Percentiles rank a stretch among this genome's conserved stretches.
Conservation (phyloP, 106 monocot genomes). For the Acanthochlamys bracteata region DNA sequence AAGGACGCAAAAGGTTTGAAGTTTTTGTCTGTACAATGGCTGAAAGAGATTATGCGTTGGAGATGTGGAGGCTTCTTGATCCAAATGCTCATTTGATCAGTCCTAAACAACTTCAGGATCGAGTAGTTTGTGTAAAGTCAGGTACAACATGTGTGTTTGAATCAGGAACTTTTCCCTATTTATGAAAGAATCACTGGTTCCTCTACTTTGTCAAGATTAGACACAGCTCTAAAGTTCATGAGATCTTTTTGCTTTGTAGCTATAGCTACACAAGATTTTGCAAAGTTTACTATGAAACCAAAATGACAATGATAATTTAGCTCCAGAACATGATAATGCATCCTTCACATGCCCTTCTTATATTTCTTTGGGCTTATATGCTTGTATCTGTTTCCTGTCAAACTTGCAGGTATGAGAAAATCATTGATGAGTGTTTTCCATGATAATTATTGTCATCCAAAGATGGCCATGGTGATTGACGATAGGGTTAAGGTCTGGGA, state of each 20-base stretch:
- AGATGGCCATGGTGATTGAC: conserved; percentile 91
- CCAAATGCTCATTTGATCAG: conserved; percentile 82
- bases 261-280: too few relatives aligned
- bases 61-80: conserved; percentile 99
- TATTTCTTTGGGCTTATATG: too few relatives aligned
- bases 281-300: too few relatives aligned
- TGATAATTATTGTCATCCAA: conserved; percentile 83
- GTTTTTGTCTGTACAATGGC: conserved; percentile 99
- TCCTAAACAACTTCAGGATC: conserved; percentile 56
- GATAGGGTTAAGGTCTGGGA: conserved; percentile 98
- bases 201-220: too few relatives aligned
- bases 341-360: too few relatives aligned
- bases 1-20: conserved; percentile 95
- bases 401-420: conserved; percentile 55
- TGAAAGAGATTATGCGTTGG: conserved; percentile 97
- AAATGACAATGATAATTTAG: too few relatives aligned
- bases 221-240: too few relatives aligned
- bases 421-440: conserved; percentile 89
- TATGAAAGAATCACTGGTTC: too few relatives aligned
- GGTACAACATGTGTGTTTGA: too few relatives aligned
- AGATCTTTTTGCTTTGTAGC: too few relatives aligned
- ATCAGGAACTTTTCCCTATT: too few relatives aligned
- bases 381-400: neutral
- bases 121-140: conserved; percentile 95
- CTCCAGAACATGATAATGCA: too few relatives aligned